phyloP scores from a whole-genome alignment of 2,329 filamentous ascomycete genomes.

The Scedosporium apiospermum region DNA sequence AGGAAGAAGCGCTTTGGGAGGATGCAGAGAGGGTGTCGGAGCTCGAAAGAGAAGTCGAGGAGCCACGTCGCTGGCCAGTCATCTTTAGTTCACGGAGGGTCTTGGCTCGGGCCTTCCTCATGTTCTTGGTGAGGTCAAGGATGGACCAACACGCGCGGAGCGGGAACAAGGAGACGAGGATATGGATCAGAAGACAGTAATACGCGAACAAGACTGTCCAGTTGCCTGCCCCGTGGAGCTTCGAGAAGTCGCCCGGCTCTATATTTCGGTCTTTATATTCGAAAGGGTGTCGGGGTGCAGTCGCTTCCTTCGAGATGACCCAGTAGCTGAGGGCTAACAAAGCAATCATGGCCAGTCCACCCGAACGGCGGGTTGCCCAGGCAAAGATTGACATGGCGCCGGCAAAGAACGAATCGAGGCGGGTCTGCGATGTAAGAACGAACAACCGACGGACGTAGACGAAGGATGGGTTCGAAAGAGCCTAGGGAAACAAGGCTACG shows the following conservation, averaged over 20 bases:
- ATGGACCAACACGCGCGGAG: slow-evolving; percentile 53
- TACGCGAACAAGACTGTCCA: slow-evolving; percentile 50
- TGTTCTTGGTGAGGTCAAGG: slow-evolving; percentile 42
- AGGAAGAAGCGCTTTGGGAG: slow-evolving; percentile 35
- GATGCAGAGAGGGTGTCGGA: slow-evolving; percentile 39
- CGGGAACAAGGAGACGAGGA: slow-evolving; percentile 54
- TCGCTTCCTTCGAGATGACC: slow-evolving; percentile 42
- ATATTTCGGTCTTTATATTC: slow-evolving; percentile 30
- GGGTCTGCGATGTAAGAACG: slow-evolving; percentile 1
- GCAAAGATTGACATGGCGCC: slow-evolving; percentile 40
- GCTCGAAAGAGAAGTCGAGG: slow-evolving; percentile 45
- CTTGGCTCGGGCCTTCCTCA: slow-evolving; percentile 35
- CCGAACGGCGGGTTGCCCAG: slow-evolving; percentile 44
- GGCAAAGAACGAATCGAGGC: slow-evolving; percentile 7
- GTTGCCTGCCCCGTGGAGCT: slow-evolving; percentile 31
- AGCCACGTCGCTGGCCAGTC: slow-evolving; percentile 37
- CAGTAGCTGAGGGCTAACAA: slow-evolving; percentile 42
- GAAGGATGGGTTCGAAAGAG: slow-evolving; percentile 1
- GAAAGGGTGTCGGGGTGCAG: slow-evolving; percentile 31
- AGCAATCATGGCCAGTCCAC: slow-evolving; percentile 44
- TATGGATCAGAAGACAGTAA: slow-evolving; percentile 56
- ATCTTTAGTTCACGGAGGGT: slow-evolving; percentile 38
- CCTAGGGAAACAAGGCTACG: not conserved
- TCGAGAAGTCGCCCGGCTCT: slow-evolving; percentile 21
- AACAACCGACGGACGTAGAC: not conserved